Evolutionary conservation across 2,329 filamentous ascomycete species (phyloP).

Genomic region (Fusarium brachygibbosum): DNA sequence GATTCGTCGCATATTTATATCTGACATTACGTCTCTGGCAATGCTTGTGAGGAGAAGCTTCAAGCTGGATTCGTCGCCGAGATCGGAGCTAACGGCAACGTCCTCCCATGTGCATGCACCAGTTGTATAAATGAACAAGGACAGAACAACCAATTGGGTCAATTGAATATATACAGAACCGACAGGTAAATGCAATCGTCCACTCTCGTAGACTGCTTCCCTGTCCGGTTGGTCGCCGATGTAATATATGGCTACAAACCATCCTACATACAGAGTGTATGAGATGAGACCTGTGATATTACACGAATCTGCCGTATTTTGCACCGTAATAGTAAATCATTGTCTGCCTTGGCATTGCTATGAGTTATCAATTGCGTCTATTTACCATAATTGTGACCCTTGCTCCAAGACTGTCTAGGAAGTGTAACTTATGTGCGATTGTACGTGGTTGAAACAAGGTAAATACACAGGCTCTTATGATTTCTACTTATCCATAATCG

Average conservation of each 20-base stretch:
- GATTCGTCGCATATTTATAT: constrained; percentile 34
- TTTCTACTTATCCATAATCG: background rate
- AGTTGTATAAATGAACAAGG: background rate
- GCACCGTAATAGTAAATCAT: too few relatives aligned
- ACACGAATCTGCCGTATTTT: background rate
- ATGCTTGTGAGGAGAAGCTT: constrained; percentile 36
- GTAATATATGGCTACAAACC: background rate
- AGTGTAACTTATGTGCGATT: background rate
- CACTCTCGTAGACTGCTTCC: background rate
- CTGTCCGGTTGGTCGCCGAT: background rate
- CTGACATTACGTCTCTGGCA: background rate
- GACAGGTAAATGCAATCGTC: background rate
- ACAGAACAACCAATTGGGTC: background rate
- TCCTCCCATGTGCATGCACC: background rate
- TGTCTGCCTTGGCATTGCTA: background rate
- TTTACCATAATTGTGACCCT: background rate
- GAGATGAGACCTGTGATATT: background rate
- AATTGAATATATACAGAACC: background rate
- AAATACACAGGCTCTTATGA: too few relatives aligned
- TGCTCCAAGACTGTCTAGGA: background rate
- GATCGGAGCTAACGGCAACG: constrained; percentile 43
- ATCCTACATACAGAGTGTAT: background rate
- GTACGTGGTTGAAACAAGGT: background rate
- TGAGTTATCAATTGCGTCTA: too few relatives aligned
- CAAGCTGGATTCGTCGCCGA: constrained; percentile 33